Evolutionary conservation across 805 yeast species (phyloP).

Genomic region (Wickerhamiella lipophila): DNA sequence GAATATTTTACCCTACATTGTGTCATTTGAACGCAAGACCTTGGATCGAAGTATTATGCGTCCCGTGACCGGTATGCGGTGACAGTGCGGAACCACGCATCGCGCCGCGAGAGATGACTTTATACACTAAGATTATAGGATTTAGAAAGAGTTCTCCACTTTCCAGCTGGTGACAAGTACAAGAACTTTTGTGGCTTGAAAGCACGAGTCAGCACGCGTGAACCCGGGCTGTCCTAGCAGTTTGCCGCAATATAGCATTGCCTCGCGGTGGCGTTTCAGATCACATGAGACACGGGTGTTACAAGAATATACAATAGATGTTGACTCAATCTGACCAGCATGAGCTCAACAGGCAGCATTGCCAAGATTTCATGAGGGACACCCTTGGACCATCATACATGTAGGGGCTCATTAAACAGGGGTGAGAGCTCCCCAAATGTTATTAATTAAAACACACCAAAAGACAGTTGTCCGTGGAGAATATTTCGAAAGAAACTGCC

Average conservation of each 20-base stretch:
- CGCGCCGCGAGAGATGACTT: background rate
- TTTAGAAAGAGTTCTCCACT: background rate
- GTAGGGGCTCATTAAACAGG: too few species aligned
- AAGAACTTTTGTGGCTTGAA: too few species aligned
- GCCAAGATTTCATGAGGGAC: too few species aligned
- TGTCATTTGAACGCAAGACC: background rate
- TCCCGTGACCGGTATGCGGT: constrained; percentile 2
- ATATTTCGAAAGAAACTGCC: too few species aligned
- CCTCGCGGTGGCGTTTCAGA: background rate
- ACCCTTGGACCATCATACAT: too few species aligned
- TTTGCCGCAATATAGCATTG: background rate
- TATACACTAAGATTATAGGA: background rate
- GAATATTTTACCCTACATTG: background rate
- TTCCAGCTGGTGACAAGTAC: background rate
- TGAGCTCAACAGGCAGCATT: background rate
- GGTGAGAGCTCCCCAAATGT: too few species aligned
- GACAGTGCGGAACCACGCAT: background rate
- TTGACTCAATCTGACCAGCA: background rate
- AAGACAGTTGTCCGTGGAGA: too few species aligned
- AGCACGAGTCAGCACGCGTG: background rate
- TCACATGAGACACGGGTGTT: background rate
- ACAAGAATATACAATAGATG: background rate
- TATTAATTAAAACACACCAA: too few species aligned
- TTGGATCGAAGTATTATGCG: background rate
- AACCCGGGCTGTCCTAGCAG: background rate